phyloP scores from a whole-genome alignment of 176 grass and related monocot species.

The Olyra latifolia region DNA sequence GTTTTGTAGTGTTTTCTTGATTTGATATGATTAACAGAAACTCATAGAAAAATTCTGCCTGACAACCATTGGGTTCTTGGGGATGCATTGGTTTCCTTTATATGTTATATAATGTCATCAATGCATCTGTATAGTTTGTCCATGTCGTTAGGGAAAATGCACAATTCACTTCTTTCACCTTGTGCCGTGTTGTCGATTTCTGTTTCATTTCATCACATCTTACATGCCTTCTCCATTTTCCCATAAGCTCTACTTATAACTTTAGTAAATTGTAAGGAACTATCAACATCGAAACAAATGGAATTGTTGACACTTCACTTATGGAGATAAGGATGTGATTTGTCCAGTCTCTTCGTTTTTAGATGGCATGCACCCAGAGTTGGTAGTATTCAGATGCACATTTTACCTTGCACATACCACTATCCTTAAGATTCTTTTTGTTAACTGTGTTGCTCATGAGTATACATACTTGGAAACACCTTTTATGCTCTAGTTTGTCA shows the following conservation, averaged over 20 bases:
- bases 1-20: slow-evolving; percentile 37
- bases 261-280: neutral
- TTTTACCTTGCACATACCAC: neutral
- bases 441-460: slow-evolving; percentile 6
- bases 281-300: neutral
- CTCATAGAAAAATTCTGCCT: neutral
- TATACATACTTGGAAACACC: neutral
- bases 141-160: slow-evolving; percentile 5
- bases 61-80: neutral
- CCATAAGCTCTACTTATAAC: neutral
- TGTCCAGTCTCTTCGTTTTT: neutral
- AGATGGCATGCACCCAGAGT: neutral
- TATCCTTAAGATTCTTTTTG: neutral
- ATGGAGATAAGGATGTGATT: neutral
- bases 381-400: slow-evolving; percentile 5
- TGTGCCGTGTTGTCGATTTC: slow-evolving; percentile 2
- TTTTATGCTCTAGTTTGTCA: slow-evolving; percentile 15
- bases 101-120: neutral
- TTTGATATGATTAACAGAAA: neutral
- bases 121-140: neutral
- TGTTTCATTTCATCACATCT: slow-evolving; percentile 21
- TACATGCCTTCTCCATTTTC: neutral
- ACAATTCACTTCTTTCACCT: neutral
- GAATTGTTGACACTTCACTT: neutral
- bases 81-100: slow-evolving; percentile 1